phyloP scores from a whole-genome alignment of 2,329 filamentous ascomycete genomes.

The Phyllosticta citriasiana region DNA sequence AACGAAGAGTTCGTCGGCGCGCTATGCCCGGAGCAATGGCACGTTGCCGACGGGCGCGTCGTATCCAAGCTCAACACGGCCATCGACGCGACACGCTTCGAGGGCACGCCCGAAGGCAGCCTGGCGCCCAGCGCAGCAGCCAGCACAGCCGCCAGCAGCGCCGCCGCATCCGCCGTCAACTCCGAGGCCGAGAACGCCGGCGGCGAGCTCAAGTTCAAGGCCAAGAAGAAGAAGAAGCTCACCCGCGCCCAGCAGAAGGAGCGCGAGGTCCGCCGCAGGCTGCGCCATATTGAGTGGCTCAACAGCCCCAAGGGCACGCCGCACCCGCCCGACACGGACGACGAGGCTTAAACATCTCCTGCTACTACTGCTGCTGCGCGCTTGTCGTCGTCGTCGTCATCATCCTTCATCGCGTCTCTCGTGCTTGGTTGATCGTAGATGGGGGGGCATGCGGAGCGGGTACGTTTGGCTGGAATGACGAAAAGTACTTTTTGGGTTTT shows the following conservation, averaged over 20 bases:
- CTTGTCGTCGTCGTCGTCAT: too few species aligned
- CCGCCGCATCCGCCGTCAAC: slow-evolving; percentile 57
- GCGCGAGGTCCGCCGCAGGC: slow-evolving; percentile 70
- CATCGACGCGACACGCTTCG: slow-evolving; percentile 72
- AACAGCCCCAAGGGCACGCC: slow-evolving; percentile 54
- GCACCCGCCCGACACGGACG: slow-evolving; percentile 30
- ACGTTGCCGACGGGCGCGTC: slow-evolving; percentile 79
- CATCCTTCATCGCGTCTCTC: background rate
- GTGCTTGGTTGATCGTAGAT: background rate
- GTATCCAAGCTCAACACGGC: slow-evolving; percentile 71
- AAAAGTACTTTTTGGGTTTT: background rate
- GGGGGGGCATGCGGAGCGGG: background rate
- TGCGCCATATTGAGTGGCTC: slow-evolving; percentile 72
- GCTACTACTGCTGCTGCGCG: background rate
- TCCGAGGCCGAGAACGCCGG: slow-evolving; percentile 69
- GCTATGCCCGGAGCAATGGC: slow-evolving; percentile 92
- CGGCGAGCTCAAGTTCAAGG: slow-evolving; percentile 74
- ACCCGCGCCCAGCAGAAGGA: slow-evolving; percentile 96
- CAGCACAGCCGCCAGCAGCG: slow-evolving; percentile 23
- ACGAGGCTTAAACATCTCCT: slow-evolving; percentile 22
- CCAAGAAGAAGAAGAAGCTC: slow-evolving; percentile 97
- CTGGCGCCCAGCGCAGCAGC: slow-evolving; percentile 37
- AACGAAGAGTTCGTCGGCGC: slow-evolving; percentile 98
- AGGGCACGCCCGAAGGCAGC: slow-evolving; percentile 56
- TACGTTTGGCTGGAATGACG: too few species aligned